Evolutionary conservation across 148 eudicot species (phyloP), one percentile per base, ranked within the genome.

Genomic region (Nepenthes mirabilis): DNA sequence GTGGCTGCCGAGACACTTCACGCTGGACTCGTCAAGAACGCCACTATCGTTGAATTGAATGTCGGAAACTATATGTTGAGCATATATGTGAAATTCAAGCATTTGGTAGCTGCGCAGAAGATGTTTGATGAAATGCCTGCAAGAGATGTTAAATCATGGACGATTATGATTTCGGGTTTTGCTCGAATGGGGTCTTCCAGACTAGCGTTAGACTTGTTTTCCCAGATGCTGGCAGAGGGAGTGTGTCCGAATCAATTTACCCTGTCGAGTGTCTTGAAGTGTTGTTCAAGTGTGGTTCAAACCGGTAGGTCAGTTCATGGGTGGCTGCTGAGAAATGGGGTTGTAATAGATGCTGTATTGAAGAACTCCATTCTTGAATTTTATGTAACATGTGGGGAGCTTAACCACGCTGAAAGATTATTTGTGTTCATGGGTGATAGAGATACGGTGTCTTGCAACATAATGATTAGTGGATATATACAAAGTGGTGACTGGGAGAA

Each of bases 141-240:
- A 0, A 80, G 78, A 77, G 86, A 90, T 79, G 95, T 90, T 59
- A 75, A 79, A 34, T 62, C 82, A 13, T 90, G 94, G 91, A 90
- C 95, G 2, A 72, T 82, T 62, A 62, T 82, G 59, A 74, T 90
- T 45, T 79, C 95, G 13, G 89, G 91, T 47, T 80, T 79, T 40
- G 70, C 85, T 47, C 70, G 74, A 36, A 52, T 37, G 5, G 80
- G 87, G 47, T 68, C 58, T 23, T 72, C 66, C 68, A 23, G 64
- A 36, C 47, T 54, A 59, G 91, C 76, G 34, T 52, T 90, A 64
- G 77, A 64, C 65, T 55, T 52, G 12, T 90, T 84, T 52, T 9
- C 65, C 3, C 12, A 72, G 51, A 90, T 90, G 97, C 68, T 70
- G 34, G 63, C 34, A 9, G 74, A 77, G 50, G 80, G 87, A 4